These are phyloP conservation scores for Penicillium sp. DNA, from an alignment of 2,329 filamentous ascomycete species.

Conservation along the genomic window DNA sequence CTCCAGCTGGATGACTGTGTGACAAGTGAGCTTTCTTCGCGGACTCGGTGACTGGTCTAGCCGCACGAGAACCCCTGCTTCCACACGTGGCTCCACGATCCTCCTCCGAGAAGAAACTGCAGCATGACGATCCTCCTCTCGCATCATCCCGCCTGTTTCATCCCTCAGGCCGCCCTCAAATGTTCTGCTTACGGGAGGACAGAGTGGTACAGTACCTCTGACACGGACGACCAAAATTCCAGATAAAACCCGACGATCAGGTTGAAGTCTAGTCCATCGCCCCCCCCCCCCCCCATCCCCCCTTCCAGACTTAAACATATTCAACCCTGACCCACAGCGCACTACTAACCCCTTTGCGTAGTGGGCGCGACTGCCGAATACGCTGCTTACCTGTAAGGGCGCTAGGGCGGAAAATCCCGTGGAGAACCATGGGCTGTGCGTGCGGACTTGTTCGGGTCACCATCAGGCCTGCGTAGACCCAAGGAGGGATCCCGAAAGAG, in stretches of 20 bases:
- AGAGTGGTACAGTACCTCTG: background rate
- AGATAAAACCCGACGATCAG: background rate
- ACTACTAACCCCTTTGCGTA: background rate
- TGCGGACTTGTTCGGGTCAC: conserved; percentile 21
- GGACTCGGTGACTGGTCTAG: background rate
- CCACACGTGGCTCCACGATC: conserved; percentile 27
- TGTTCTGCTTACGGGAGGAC: background rate
- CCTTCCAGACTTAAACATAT: background rate
- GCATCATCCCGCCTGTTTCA: conserved; percentile 9
- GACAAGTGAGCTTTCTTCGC: background rate
- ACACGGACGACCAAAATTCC: background rate
- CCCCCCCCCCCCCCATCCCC: no score
- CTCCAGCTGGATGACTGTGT: background rate
- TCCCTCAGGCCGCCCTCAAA: background rate
- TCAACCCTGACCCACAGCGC: background rate
- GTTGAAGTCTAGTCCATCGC: background rate
- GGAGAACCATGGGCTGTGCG: conserved; percentile 15
- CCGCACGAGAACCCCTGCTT: background rate
- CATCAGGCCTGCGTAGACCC: background rate
- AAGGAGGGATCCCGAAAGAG: background rate
- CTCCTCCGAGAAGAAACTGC: background rate
- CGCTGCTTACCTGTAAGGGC: conserved; percentile 11
- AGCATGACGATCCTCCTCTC: conserved; percentile 13
- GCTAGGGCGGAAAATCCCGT: conserved; percentile 14
- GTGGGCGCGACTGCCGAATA: conserved; percentile 6